These are phyloP conservation scores for Leccinum imitatum DNA, from an alignment of 768 basidiomycete species.

Conservation along the genomic window DNA sequence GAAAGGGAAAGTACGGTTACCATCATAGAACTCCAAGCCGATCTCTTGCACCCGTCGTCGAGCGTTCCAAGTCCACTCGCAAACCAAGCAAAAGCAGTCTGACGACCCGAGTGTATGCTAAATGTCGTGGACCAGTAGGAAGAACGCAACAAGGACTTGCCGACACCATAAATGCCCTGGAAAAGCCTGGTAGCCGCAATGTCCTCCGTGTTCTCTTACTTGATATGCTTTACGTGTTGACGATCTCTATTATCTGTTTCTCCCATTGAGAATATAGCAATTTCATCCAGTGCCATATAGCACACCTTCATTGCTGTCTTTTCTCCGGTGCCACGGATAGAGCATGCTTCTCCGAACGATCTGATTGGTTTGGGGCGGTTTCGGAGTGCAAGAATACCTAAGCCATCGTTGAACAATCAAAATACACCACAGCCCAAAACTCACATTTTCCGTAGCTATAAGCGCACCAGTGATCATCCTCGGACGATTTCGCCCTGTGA, in stretches of 20 bases:
- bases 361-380: conserved; percentile 57
- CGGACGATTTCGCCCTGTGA: conserved; percentile 57
- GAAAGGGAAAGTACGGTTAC: conserved; percentile 33
- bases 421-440: conserved; percentile 8
- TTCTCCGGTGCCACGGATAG: conserved; percentile 62
- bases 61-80: conserved; percentile 73
- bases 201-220: conserved; percentile 65
- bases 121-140: neutral
- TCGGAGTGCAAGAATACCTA: conserved; percentile 61
- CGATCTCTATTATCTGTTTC: conserved; percentile 76
- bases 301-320: conserved; percentile 75
- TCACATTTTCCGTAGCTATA: conserved; percentile 66
- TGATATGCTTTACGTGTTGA: conserved; percentile 68
- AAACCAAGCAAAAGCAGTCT: conserved; percentile 73
- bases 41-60: conserved; percentile 71
- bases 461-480: conserved; percentile 69
- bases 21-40: conserved; percentile 69
- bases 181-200: conserved; percentile 57
- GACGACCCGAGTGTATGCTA: conserved; percentile 44
- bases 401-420: neutral
- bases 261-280: neutral
- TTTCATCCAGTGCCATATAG: neutral
- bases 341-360: conserved; percentile 56
- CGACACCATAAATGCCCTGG: conserved; percentile 85
- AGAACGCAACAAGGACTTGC: conserved; percentile 39